These are phyloP conservation scores for Podospora pseudoanserina DNA, from an alignment of 495 filamentous ascomycete species.

Conservation along the genomic window DNA sequence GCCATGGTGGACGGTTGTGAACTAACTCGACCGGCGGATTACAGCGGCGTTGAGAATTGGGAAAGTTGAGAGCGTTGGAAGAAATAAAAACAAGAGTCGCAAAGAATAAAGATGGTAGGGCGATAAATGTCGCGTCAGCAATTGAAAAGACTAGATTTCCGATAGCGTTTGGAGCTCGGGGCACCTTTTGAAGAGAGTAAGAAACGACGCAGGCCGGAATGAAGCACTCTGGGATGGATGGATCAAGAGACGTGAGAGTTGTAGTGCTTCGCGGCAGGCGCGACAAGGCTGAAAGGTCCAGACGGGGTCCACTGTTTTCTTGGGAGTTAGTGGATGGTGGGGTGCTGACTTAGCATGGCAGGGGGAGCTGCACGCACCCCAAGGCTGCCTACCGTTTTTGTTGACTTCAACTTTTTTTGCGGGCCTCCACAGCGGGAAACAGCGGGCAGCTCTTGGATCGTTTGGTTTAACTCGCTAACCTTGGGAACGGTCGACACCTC, in stretches of 20 bases:
- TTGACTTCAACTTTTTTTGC: slow-evolving; percentile 39
- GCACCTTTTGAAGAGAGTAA: not conserved
- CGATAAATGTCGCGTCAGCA: too few species aligned
- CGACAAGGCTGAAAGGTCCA: slow-evolving; percentile 26
- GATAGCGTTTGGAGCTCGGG: not conserved
- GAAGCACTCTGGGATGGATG: not conserved
- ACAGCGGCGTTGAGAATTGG: not conserved
- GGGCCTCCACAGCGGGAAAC: slow-evolving; percentile 25
- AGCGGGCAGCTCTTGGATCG: slow-evolving; percentile 17
- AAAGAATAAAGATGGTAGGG: not conserved
- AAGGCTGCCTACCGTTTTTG: slow-evolving; percentile 28
- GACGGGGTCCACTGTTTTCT: not conserved
- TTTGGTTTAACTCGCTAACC: slow-evolving; percentile 6
- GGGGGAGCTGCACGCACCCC: slow-evolving; percentile 12
- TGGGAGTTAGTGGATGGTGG: slow-evolving; percentile 1
- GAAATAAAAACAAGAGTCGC: slow-evolving; percentile 4
- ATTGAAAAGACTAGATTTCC: not conserved
- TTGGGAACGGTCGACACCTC: not conserved
- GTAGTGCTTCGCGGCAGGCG: not conserved
- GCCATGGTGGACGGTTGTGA: slow-evolving; percentile 22
- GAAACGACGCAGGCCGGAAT: not conserved
- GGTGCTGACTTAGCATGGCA: not conserved
- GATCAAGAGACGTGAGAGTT: not conserved
- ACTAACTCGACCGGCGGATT: not conserved
- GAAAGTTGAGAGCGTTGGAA: not conserved